These are phyloP conservation scores for Cordyceps farinosa DNA, from an alignment of 2,329 filamentous ascomycete species.

Conservation along the genomic window DNA sequence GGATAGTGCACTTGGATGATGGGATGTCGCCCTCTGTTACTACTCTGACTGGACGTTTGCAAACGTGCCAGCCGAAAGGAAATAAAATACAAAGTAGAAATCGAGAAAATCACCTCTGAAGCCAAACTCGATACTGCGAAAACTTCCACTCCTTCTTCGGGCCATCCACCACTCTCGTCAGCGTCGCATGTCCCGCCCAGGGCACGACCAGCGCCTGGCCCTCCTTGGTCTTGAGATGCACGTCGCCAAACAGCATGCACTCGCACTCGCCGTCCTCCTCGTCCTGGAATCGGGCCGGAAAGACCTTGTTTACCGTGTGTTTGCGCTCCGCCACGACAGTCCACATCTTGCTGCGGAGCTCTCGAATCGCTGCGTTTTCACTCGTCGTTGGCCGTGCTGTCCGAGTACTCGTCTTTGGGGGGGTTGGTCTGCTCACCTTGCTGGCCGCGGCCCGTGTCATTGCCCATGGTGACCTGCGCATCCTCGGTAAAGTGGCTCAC, in stretches of 20 bases:
- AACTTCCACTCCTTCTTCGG: constrained; percentile 33
- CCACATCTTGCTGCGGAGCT: constrained; percentile 43
- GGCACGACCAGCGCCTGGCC: constrained; percentile 26
- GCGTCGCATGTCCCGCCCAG: constrained; percentile 32
- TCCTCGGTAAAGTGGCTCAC: constrained; percentile 39
- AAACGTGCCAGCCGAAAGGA: neutral
- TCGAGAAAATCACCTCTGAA: constrained; percentile 24
- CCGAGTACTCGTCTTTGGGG: neutral
- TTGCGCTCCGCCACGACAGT: constrained; percentile 36
- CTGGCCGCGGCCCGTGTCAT: constrained; percentile 34
- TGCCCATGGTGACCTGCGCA: constrained; percentile 42
- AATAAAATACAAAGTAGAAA: neutral
- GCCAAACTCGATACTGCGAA: constrained; percentile 31
- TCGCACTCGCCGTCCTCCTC: constrained; percentile 28
- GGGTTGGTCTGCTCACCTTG: constrained; percentile 27
- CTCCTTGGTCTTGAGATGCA: constrained; percentile 27
- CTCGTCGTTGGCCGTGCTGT: neutral
- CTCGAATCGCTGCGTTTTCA: constrained; percentile 35
- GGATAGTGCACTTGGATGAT: too few relatives aligned
- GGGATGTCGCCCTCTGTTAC: neutral
- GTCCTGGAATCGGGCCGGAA: constrained; percentile 36
- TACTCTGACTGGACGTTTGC: neutral
- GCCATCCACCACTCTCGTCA: constrained; percentile 25
- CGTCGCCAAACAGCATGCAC: constrained; percentile 33
- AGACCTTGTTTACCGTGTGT: constrained; percentile 41